phyloP scores from a whole-genome alignment of 345 rosid genomes.

The Dipteronia dyeriana region DNA sequence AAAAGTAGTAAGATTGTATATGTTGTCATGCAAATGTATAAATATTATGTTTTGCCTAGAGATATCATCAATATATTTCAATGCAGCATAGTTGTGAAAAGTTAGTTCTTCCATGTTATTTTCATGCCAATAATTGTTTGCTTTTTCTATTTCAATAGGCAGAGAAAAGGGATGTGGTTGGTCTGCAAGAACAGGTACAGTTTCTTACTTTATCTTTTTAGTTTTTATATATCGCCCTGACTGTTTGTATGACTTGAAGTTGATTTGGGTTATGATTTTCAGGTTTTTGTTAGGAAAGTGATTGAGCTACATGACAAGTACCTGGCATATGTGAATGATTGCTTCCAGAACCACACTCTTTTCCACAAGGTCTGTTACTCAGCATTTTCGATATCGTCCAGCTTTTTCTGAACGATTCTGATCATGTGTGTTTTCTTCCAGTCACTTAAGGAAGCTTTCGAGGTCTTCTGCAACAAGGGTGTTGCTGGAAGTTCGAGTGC shows the following conservation, averaged over 20 bases:
- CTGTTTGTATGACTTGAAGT: constrained; percentile 5
- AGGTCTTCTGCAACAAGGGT: constrained; percentile 66
- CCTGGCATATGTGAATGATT: constrained; percentile 54
- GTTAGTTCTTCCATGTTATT: not conserved
- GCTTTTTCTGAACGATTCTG: not conserved
- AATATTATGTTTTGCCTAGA: not conserved
- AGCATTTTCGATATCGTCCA: not conserved
- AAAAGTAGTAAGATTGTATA: not conserved
- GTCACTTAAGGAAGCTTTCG: constrained; percentile 78
- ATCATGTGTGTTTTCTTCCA: constrained; percentile 19
- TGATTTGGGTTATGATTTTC: constrained; percentile 29
- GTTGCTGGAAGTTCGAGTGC: constrained; percentile 72
- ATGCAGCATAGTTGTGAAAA: not conserved
- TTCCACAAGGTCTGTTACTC: constrained; percentile 63
- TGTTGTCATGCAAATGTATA: not conserved
- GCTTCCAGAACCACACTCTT: constrained; percentile 62
- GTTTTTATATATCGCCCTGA: not conserved
- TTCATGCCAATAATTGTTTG: constrained; percentile 3
- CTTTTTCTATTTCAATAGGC: constrained; percentile 26
- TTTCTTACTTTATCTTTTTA: not conserved
- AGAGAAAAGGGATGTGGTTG: constrained; percentile 36
- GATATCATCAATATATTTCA: not conserved
- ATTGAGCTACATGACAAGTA: constrained; percentile 75
- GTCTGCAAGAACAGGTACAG: constrained; percentile 60
- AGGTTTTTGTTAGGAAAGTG: constrained; percentile 66